Evolutionary conservation across 352 stramenopile genomes (phyloP).

Genomic region (Phytophthora ramorum): DNA sequence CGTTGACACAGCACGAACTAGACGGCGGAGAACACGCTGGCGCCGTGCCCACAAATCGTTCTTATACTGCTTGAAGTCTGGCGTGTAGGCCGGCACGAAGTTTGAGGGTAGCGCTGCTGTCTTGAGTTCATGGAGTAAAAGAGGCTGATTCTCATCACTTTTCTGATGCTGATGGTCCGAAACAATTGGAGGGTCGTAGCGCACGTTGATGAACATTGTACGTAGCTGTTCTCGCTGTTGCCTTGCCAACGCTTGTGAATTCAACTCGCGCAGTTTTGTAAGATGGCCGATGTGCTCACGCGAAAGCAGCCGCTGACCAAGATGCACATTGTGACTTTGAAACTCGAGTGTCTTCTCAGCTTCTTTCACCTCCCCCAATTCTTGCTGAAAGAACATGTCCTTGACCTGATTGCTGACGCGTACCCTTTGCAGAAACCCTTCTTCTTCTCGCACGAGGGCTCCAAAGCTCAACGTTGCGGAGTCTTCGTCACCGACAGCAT

Average conservation of each 20-base stretch:
- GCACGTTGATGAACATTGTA: constrained; percentile 40
- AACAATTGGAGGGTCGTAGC: constrained; percentile 22
- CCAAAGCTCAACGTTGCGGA: constrained; percentile 51
- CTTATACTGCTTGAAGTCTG: constrained; percentile 88
- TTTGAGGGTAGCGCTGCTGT: constrained; percentile 55
- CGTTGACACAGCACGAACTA: constrained; percentile 75
- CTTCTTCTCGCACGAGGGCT: constrained; percentile 63
- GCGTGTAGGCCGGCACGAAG: constrained; percentile 37
- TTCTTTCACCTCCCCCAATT: constrained; percentile 73
- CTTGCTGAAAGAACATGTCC: constrained; percentile 88
- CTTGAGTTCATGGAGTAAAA: constrained; percentile 29
- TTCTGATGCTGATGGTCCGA: constrained; percentile 21
- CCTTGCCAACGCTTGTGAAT: constrained; percentile 30
- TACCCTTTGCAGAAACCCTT: constrained; percentile 44
- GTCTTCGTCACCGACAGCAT: constrained; percentile 13
- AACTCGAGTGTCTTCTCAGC: constrained; percentile 88
- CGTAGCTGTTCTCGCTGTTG: constrained; percentile 58
- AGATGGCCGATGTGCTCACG: constrained; percentile 54
- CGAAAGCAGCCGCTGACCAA: constrained; percentile 70
- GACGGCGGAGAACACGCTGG: constrained; percentile 68
- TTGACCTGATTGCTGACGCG: constrained; percentile 53
- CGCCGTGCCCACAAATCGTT: constrained; percentile 88
- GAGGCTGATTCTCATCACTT: constrained; percentile 13
- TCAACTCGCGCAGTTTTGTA: constrained; percentile 53
- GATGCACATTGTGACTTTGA: constrained; percentile 73